Evolutionary conservation across 257 asterid species (phyloP), one percentile per base, ranked within the genome.

Genomic region (Echium plantagineum): DNA sequence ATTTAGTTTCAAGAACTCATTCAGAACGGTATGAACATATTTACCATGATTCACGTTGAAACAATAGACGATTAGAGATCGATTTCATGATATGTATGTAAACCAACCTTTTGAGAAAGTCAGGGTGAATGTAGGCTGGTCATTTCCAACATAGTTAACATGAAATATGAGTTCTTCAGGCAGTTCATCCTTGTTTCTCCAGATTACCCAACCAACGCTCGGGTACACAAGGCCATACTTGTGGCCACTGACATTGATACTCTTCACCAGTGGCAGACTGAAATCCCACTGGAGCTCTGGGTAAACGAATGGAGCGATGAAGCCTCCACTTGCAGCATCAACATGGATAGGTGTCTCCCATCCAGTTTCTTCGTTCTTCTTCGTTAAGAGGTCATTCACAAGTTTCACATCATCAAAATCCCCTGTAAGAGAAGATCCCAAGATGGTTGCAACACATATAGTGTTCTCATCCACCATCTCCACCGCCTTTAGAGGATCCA

Each of bases 281-380:
- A n/a, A n/a, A n/a, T n/a, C n/a, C n/a, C n/a, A n/a, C n/a, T n/a
- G n/a, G n/a, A n/a, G n/a, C n/a, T n/a, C n/a, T n/a, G n/a, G n/a
- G n/a, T n/a, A n/a, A n/a, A n/a, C n/a, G n/a, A n/a, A n/a, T n/a
- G n/a, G n/a, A n/a, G n/a, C n/a, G n/a, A n/a, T n/a, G n/a, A n/a
- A n/a, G n/a, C n/a, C n/a, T n/a, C n/a, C n/a, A n/a, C n/a, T n/a
- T n/a, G n/a, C n/a, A n/a, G n/a, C n/a, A n/a, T n/a, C n/a, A n/a
- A n/a, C n/a, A 28, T 86, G 95, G 38, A 86, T 86, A 0, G 94
- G 94, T n/a, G 86, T 83, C 69, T 78, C 78, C 94, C 93, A 81
- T 32, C 90, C 90, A 15, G 94, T 81, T 71, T 80, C 82, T 35
- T 65, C 16, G 57, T 86, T 84, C 83, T 86, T 86, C 63, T 76